phyloP scores from a whole-genome alignment of 164 flowering plant species.

The Nymphaea colorata region DNA sequence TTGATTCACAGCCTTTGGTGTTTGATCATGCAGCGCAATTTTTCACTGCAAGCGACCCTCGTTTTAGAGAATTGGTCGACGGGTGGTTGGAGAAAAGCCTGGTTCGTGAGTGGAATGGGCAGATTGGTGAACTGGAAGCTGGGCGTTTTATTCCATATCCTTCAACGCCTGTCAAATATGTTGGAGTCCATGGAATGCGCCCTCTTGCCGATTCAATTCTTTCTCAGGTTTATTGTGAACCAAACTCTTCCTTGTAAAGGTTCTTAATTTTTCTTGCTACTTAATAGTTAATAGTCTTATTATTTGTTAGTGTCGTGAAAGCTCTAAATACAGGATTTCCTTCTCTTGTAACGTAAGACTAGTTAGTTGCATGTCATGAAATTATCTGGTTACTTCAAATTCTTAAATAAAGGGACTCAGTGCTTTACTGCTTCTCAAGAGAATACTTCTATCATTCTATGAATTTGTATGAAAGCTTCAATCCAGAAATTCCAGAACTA shows the following conservation, averaged over 20 bases:
- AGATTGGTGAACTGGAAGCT: conserved; percentile 69
- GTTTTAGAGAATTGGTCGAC: conserved; percentile 59
- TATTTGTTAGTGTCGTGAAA: too few species aligned
- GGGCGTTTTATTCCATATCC: conserved; percentile 47
- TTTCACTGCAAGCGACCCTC: conserved; percentile 66
- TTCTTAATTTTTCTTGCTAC: background rate
- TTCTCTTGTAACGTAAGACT: too few species aligned
- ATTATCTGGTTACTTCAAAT: too few species aligned
- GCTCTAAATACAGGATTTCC: too few species aligned
- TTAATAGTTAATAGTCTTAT: too few species aligned
- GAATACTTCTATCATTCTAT: too few species aligned
- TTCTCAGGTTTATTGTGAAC: conserved; percentile 37
- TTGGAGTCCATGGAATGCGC: conserved; percentile 86
- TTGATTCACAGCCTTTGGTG: conserved; percentile 47
- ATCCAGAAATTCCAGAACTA: too few species aligned
- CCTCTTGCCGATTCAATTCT: conserved; percentile 82
- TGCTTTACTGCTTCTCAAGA: too few species aligned
- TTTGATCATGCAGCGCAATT: conserved; percentile 98
- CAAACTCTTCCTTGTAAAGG: background rate
- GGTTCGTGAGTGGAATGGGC: conserved; percentile 57
- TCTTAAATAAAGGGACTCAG: too few species aligned
- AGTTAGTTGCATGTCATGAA: too few species aligned
- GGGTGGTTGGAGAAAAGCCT: conserved; percentile 65
- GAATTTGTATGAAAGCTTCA: too few species aligned
- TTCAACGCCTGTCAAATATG: conserved; percentile 51